Percentiles rank a stretch among this genome's conserved stretches.
phyloP scores from a whole-genome alignment of 2,329 filamentous ascomycete genomes.

The Rutstroemia sydowiana region DNA sequence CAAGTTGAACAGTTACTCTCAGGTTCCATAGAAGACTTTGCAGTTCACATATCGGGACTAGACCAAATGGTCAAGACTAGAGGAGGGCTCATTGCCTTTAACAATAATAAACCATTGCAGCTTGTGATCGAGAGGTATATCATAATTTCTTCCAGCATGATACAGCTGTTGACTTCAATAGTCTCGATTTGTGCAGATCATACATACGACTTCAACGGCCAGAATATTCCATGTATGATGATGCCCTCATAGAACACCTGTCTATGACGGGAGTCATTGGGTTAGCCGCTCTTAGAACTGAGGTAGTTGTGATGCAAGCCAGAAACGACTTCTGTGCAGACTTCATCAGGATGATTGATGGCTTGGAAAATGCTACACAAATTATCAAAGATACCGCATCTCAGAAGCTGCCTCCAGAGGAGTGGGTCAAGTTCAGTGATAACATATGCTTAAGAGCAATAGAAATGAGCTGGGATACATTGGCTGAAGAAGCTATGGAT shows the following conservation, averaged over 20 bases:
- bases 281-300: neutral
- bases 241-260: neutral
- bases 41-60: neutral
- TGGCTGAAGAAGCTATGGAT: neutral
- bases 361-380: neutral
- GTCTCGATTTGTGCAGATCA: conserved; percentile 3
- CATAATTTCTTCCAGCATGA: neutral
- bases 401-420: neutral
- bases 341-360: conserved; percentile 1
- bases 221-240: neutral
- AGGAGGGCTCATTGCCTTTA: neutral
- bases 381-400: neutral
- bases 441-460: neutral
- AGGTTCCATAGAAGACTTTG: neutral
- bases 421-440: neutral
- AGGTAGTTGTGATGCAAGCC: neutral
- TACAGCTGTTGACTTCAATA: neutral
- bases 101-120: neutral
- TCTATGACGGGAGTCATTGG: neutral
- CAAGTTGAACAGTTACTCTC: neutral
- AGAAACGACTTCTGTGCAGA: neutral
- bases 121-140: neutral
- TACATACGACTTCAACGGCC: conserved; percentile 1
- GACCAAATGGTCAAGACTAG: neutral
- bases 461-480: neutral